Percentiles rank a stretch among this genome's conserved stretches.
Evolutionary conservation across 352 stramenopile species (phyloP).

Genomic region (Pythium coloratum): DNA sequence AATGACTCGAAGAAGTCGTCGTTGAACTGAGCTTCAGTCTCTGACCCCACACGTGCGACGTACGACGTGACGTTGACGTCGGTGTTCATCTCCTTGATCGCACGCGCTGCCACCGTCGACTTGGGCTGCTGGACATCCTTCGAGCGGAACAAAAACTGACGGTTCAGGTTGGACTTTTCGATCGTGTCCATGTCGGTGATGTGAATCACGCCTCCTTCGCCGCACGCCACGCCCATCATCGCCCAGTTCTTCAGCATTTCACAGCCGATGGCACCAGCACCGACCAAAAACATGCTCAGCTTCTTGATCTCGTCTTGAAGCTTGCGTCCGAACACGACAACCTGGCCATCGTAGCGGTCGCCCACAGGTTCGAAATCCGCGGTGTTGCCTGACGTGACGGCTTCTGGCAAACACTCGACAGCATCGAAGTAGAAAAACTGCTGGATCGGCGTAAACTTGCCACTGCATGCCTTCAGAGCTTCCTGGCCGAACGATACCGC

Average conservation of each 20-base stretch:
- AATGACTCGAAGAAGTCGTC: conserved; percentile 97
- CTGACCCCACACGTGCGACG: conserved; percentile 83
- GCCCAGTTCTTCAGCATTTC: conserved; percentile 99
- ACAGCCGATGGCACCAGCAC: conserved; percentile 98
- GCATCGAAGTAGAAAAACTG: conserved; percentile 99
- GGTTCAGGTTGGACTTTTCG: conserved; percentile 98
- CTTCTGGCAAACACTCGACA: conserved; percentile 94
- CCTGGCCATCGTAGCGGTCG: conserved; percentile 92
- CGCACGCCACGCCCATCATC: conserved; percentile 96
- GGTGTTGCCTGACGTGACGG: conserved; percentile 40
- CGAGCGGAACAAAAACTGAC: conserved; percentile 99
- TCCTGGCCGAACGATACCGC: conserved; percentile 98
- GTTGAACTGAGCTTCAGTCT: conserved; percentile 98
- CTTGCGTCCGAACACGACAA: conserved; percentile 87
- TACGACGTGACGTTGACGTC: conserved; percentile 91
- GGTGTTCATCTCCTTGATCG: conserved; percentile 95
- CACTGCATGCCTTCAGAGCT: conserved; percentile 98
- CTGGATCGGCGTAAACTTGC: conserved; percentile 98
- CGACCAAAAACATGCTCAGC: conserved; percentile 96
- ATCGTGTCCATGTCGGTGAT: conserved; percentile 99
- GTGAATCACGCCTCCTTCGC: conserved; percentile 85
- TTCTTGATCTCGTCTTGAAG: conserved; percentile 84
- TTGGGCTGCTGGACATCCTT: conserved; percentile 97
- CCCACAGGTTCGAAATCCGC: conserved; percentile 67
- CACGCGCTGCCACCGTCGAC: conserved; percentile 90